Evolutionary conservation across 2,329 filamentous ascomycete species (phyloP), one percentile per base, ranked within the genome.

Genomic region (Fusarium sp.): DNA sequence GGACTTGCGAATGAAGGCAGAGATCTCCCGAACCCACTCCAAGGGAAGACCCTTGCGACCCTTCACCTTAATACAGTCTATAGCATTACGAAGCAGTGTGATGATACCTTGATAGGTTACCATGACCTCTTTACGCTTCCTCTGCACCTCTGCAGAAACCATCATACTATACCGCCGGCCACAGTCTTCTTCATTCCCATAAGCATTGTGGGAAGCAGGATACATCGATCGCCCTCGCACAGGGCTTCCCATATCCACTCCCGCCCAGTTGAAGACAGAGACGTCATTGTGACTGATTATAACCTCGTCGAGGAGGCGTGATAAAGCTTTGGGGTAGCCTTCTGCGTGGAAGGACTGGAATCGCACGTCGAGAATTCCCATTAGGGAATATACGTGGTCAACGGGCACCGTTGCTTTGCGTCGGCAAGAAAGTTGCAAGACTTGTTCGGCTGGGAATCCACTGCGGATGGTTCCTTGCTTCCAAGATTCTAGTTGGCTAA

Each of bases 301-400:
- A 1, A 56, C 54, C 15, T 56, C 54, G 10, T 56, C 54, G 0
- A 56, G 47, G 5, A 56, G 54, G 2, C 54, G 54, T 0, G 54
- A 43, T 15, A 56, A 2, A 1, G 54, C 54, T 7, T 56, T 56
- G 5, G 54, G 37, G 8, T 56, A 56, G 0, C 54, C 47, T 8
- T 56, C 54, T 4, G 54, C 54, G 7, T 52, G 47, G 6, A 56
- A 56, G 0, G 54, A 52, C 11, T 53, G 54, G 15, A 56, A 56
- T 1, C 54, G 54, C 3, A 56, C 54, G 1, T 32, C n/a, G 7
- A 56, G 47, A 5, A 56, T 56, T 15, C 54, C 54, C 54, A 56
- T 56, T 2, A 56, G 54, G 1, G 47, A 53, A 19, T 56, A 56
- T 0, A 56, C 54, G 10, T 56, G 47, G 11, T 56, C 54, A 14